Evolutionary conservation across 345 rosid genomes (phyloP), one percentile per base, ranked within the genome.

Genomic region (Arabis hirsuta): DNA sequence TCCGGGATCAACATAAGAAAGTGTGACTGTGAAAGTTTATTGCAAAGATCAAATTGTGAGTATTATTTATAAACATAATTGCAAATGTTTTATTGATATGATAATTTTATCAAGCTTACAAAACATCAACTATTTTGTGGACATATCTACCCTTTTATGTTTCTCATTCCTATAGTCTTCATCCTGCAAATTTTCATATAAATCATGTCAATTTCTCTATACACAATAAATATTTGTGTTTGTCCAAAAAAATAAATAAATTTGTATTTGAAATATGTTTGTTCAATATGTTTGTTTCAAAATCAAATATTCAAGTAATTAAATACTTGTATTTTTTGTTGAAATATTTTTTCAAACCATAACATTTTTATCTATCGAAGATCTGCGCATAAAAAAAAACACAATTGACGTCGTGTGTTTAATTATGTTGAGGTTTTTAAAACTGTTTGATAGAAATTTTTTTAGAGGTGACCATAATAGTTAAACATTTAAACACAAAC

Each of bases 1-100:
- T 90, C 94, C 0, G 98, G 96, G 0, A 72, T 89, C 2, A 88
- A 91, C 50, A 83, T 88, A 87, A 62, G 73, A 73, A 82, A 65
- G 67, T 74, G 82, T 1, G 85, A 88, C 53, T 76, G 87, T 52
- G 84, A 77, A 44, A 83, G 62, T 22, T 44, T 93, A 61, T 9
- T 82, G 57, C 79, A 77, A 77, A 82, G 81, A 79, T 89, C 85
- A 0, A 79, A 81, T 2, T 9, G 74, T 68, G 89, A 81, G 24
- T 71, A 72, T 29, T 29, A 29, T 29, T 29, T 29, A 29, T 29
- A 29, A 29, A 29, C 31, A 27, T 27, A 27, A 27, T 27, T 27
- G 31, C 31, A 31, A 31, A 5, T 36, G 7, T 36, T 36, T 7
- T 36, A 36, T 36, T 36, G 39, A 36, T 36, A 36, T 36, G 39